Evolutionary conservation across 371 early-diverging fungal genomes (phyloP), one percentile per base, ranked within the genome.

Genomic region (Lichtheimia corymbifera): DNA sequence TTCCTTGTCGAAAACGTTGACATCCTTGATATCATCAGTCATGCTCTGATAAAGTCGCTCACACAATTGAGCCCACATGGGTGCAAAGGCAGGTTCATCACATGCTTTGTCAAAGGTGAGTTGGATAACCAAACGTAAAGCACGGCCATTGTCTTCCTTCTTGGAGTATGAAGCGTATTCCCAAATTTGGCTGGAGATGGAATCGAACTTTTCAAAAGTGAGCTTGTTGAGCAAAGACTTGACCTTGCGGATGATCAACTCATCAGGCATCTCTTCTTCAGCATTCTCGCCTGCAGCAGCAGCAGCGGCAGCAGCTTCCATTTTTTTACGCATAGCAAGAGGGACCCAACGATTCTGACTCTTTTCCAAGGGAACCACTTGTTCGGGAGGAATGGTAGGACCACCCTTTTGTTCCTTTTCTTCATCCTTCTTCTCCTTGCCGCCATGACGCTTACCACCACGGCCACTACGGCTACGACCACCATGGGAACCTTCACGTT

Each of bases 81-180:
- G 65, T 56, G 89, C 91, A 83, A 96, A 97, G 60, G 83, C 83
- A 22, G 93, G 85, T 77, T 98, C 97, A 65, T 96, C 97, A 54
- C 93, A 84, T 5, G 99, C 97, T 80, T 98, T 97, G 41, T 96
- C 93, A 66, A 95, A 97, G 53, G 94, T 88, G 24, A 91, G 81
- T 55, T 81, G 82, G 65, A 97, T 92, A 50, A 97, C 88, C 55
- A 83, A 85, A 61, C 82, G 81, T 54, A 98, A 74, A 3, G 92
- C 85, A 18, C 78, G 71, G 42, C 91, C 91, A 63, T 89, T 83
- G 1, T 72, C 73, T 74, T 91, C 91, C 61, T 85, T 81, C 62
- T 71, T 72, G 12, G 91, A 89, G 70, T 87, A 70, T 57, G 86
- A 74, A 41, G 89, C 93, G 70, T 88, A 83, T n/a, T 85, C 85